phyloP scores from a whole-genome alignment of 1,139 yeast species.

The Diutina scorzettiae region DNA sequence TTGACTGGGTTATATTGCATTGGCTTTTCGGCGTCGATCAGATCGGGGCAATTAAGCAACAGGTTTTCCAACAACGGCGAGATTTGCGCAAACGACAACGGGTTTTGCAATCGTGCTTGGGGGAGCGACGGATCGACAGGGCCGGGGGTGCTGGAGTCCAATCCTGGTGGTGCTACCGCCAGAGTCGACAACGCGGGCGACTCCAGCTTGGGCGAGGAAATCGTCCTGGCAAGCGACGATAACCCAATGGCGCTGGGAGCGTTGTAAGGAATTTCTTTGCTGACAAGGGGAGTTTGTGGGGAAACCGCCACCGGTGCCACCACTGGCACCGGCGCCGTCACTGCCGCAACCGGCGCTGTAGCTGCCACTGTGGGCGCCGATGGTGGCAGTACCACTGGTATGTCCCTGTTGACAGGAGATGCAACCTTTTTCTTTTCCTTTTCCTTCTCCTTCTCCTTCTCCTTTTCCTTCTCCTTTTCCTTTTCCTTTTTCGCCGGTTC shows the following conservation, averaged over 20 bases:
- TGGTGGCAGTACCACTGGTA: slow-evolving; percentile 7
- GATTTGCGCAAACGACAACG: slow-evolving; percentile 47
- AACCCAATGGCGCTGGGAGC: slow-evolving; percentile 8
- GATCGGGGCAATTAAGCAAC: slow-evolving; percentile 82
- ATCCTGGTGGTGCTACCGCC: neutral
- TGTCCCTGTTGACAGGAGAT: neutral
- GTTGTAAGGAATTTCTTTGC: slow-evolving; percentile 13
- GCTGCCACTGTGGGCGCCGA: neutral
- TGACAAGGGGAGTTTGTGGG: slow-evolving; percentile 14
- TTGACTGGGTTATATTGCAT: slow-evolving; percentile 65
- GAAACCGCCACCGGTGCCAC: slow-evolving; percentile 12
- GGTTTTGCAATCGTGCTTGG: slow-evolving; percentile 28
- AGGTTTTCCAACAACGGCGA: slow-evolving; percentile 60
- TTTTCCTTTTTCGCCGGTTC: slow-evolving; percentile 20
- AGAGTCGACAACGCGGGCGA: slow-evolving; percentile 8
- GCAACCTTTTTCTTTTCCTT: slow-evolving; percentile 8
- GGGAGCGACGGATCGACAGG: slow-evolving; percentile 15
- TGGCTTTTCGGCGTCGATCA: slow-evolving; percentile 82
- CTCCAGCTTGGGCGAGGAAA: neutral
- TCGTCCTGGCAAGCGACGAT: slow-evolving; percentile 7
- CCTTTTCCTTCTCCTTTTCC: slow-evolving; percentile 8
- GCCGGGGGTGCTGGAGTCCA: neutral
- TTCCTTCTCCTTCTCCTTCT: slow-evolving; percentile 11
- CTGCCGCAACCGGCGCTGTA: slow-evolving; percentile 9
- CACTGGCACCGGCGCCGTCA: slow-evolving; percentile 11